Evolutionary conservation across 257 asterid species (phyloP).

Genomic region (Fraxinus quadrangulata): DNA sequence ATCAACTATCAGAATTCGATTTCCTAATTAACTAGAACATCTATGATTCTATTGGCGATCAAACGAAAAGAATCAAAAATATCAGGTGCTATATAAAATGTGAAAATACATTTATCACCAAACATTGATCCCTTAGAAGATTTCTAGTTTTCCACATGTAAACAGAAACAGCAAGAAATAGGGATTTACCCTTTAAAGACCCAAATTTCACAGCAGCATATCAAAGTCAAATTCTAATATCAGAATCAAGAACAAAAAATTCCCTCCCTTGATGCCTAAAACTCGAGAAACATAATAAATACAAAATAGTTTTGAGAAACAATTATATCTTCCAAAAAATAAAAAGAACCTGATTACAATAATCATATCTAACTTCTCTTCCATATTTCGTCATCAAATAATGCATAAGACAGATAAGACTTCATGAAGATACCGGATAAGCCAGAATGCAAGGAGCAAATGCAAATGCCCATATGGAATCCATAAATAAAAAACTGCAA

Average conservation of each 20-base stretch:
- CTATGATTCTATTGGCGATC: background rate
- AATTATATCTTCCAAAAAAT: background rate
- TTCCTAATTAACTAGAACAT: background rate
- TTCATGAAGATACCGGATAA: background rate
- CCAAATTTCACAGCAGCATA: background rate
- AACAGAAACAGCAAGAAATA: background rate
- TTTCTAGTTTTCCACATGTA: background rate
- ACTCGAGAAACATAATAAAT: background rate
- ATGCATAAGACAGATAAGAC: slow-evolving; percentile 19
- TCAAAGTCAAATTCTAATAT: background rate
- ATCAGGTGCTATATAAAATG: background rate
- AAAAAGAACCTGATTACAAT: background rate
- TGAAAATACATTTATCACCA: background rate
- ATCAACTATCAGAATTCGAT: background rate
- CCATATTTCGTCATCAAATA: background rate
- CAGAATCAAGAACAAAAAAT: background rate
- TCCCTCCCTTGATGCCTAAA: background rate
- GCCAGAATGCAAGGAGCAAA: background rate
- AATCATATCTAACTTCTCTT: slow-evolving; percentile 9
- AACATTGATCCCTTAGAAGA: slow-evolving; percentile 16
- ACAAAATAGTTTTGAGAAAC: background rate
- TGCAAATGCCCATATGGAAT: background rate
- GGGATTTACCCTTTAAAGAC: background rate
- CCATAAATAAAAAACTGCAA: slow-evolving; percentile 1
- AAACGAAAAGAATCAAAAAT: background rate